Percentiles rank a stretch among this genome's conserved stretches.
phyloP scores from a whole-genome alignment of 805 yeast species.

The Metschnikowia colocasiae region DNA sequence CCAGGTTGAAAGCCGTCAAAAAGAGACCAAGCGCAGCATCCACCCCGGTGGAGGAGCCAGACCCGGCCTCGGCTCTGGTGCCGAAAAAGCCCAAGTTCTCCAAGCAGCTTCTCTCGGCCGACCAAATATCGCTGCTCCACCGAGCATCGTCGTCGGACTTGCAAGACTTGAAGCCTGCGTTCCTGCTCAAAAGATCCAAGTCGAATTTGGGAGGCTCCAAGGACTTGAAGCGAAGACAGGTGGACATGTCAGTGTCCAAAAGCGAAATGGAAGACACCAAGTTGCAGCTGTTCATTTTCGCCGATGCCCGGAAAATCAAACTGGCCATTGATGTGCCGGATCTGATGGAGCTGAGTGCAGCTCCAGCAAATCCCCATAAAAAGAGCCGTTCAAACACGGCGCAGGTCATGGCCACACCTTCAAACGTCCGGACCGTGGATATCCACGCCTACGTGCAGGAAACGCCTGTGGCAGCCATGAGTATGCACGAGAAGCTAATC shows the following conservation, averaged over 20 bases:
- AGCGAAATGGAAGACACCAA: conserved; percentile 8
- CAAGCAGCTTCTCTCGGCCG: conserved; percentile 13
- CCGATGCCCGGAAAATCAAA: conserved; percentile 24
- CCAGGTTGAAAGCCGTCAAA: conserved; percentile 17
- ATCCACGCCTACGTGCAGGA: conserved; percentile 7
- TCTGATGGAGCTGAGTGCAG: conserved; percentile 25
- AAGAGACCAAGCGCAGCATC: conserved; percentile 18
- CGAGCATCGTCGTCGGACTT: conserved; percentile 21
- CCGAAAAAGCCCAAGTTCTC: conserved; percentile 14
- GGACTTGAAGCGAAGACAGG: conserved; percentile 37
- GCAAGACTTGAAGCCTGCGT: conserved; percentile 29
- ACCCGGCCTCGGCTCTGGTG: neutral
- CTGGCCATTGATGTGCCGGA: conserved; percentile 25
- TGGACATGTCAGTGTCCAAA: conserved; percentile 29
- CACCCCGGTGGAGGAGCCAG: neutral
- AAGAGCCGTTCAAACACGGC: neutral
- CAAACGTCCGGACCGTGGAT: conserved; percentile 10
- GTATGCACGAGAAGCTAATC: neutral
- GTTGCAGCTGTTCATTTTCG: conserved; percentile 22
- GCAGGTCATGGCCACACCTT: conserved; percentile 17
- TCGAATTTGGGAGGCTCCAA: conserved; percentile 37
- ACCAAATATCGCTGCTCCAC: conserved; percentile 15
- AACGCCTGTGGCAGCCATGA: conserved; percentile 9
- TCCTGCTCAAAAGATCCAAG: conserved; percentile 37
- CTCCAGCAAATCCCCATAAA: conserved; percentile 21